These are phyloP conservation scores for Anacardium occidentale DNA, from an alignment of 345 rosid genomes.

Conservation along the genomic window DNA sequence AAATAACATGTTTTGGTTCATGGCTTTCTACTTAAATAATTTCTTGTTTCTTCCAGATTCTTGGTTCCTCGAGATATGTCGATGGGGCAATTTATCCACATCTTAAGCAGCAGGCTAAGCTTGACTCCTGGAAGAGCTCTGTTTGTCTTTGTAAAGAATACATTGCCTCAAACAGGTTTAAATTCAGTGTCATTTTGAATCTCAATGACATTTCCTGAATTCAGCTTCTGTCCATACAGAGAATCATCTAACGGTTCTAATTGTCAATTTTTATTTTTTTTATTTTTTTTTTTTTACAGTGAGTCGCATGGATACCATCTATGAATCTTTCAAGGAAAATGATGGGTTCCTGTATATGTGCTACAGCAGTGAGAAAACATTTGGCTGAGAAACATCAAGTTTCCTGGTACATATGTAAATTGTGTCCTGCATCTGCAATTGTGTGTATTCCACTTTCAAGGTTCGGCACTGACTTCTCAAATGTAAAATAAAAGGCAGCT, in stretches of 20 bases:
- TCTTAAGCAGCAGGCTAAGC: conserved; percentile 60
- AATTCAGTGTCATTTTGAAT: background rate
- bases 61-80: conserved; percentile 93
- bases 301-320: conserved; percentile 58
- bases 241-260: background rate
- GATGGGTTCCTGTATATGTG: conserved; percentile 90
- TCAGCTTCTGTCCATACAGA: background rate
- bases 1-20: background rate
- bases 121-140: conserved; percentile 68
- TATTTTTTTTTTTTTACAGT: too few species aligned
- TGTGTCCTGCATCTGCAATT: background rate
- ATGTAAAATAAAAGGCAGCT: conserved; percentile 19
- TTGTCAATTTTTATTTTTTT: background rate
- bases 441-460: background rate
- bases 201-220: background rate
- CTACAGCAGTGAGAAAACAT: conserved; percentile 88
- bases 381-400: conserved; percentile 31
- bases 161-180: conserved; percentile 77
- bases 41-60: conserved; percentile 38
- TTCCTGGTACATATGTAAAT: conserved; percentile 5
- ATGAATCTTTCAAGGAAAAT: conserved; percentile 72
- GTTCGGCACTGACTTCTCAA: conserved; percentile 13
- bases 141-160: conserved; percentile 77
- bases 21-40: background rate
- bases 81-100: conserved; percentile 79